Evolutionary conservation across 805 yeast species (phyloP), one percentile per base, ranked within the genome.

Genomic region (Yarrowia bubula): DNA sequence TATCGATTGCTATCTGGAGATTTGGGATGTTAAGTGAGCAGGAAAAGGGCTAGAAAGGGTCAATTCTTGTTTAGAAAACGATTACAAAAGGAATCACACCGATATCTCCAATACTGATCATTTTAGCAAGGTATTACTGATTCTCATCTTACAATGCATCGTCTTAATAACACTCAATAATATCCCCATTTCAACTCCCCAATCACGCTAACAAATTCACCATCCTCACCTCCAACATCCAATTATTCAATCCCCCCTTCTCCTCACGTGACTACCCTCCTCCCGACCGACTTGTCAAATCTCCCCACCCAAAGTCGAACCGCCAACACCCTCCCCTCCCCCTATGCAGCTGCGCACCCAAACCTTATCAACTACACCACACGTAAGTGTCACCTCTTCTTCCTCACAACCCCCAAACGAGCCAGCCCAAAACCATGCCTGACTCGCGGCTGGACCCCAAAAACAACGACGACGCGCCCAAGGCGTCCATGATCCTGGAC

Each of bases 401-500:
- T 22, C 5, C 28, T 22, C 5, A 22, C 28, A 22, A 3, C 28
- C 28, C 5, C 38, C 38, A 4, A 35, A 11, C 41, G 31, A 48
- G 13, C 60, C 33, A 51, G 42, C 14, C 39, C n/a, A 18, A 31
- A 37, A 47, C 14, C 53, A 51, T 51, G 60, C 60, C 60, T 9
- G 60, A 51, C 38, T 51, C 60, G 44, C 60, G 60, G 22, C 60
- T 51, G 44, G 60, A 51, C 44, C 43, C 60, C 6, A 37, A 51
- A 51, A 51, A 51, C 60, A 33, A 37, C 35, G 44, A 51, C 44
- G 22, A 9, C n/a, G 58, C 58, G n/a, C 15, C 58, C 58, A 51
- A 38, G 60, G 2, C 60, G 44, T 51, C 60, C 13, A 51, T 51
- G 60, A 51, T 51, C 15, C 43, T 51, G 17, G 60, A 51, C 44